phyloP scores from a whole-genome alignment of 2,329 filamentous ascomycete genomes.

The Epichloe aotearoae region DNA sequence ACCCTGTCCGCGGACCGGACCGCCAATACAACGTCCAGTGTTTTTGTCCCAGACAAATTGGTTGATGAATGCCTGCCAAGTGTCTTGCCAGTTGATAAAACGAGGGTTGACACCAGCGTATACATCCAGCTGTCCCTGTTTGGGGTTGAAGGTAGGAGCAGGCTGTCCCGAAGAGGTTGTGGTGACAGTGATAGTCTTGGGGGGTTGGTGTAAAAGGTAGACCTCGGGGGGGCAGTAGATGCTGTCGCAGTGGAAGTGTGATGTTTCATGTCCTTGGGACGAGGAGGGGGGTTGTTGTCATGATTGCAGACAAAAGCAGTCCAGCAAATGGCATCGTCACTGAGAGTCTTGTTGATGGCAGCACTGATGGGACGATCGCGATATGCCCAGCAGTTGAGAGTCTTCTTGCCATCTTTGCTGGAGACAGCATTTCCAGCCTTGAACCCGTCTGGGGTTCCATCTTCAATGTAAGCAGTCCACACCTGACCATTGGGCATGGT shows the following conservation, averaged over 20 bases:
- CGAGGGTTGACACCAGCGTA: slow-evolving; percentile 22
- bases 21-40: slow-evolving; percentile 21
- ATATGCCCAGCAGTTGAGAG: slow-evolving; percentile 29
- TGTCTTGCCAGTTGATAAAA: slow-evolving; percentile 26
- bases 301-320: slow-evolving; percentile 30
- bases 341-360: slow-evolving; percentile 25
- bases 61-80: slow-evolving; percentile 25
- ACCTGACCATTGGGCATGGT: slow-evolving; percentile 25
- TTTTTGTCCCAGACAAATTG: slow-evolving; percentile 27
- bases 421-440: slow-evolving; percentile 27
- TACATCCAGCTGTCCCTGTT: slow-evolving; percentile 18
- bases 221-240: slow-evolving; percentile 20
- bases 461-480: slow-evolving; percentile 29
- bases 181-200: slow-evolving; percentile 12
- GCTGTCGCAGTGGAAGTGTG: slow-evolving; percentile 22
- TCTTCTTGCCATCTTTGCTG: slow-evolving; percentile 25
- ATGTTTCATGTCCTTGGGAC: slow-evolving; percentile 22
- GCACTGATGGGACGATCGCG: slow-evolving; percentile 25
- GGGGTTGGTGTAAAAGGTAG: slow-evolving; percentile 18
- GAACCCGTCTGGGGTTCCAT: slow-evolving; percentile 26
- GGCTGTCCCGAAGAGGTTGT: slow-evolving; percentile 14
- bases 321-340: slow-evolving; percentile 24
- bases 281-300: slow-evolving; percentile 20
- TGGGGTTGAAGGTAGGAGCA: slow-evolving; percentile 17
- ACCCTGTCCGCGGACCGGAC: slow-evolving; percentile 20